A percentile compares a stretch with the other conserved stretches of the same genome.
phyloP scores from a whole-genome alignment of 768 basidiomycete genomes.

The Lentinus tigrinus region DNA sequence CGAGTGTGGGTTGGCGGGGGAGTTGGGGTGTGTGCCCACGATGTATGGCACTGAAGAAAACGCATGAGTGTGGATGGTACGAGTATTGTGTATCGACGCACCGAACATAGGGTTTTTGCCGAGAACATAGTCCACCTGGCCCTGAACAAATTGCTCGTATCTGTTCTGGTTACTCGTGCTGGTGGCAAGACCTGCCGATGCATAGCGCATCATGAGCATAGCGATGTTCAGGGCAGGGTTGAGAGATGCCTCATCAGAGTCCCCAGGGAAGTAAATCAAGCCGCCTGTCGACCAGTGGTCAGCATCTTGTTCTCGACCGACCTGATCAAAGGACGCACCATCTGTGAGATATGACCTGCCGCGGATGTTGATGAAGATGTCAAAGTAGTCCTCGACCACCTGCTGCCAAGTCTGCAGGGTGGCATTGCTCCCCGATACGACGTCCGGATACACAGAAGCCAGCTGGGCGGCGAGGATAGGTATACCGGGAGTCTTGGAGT shows the following conservation, averaged over 20 bases:
- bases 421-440: slow-evolving; percentile 47
- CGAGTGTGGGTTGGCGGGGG: slow-evolving; percentile 87
- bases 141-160: slow-evolving; percentile 76
- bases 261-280: slow-evolving; percentile 77
- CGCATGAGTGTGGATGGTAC: not conserved
- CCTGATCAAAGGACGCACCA: slow-evolving; percentile 42
- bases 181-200: slow-evolving; percentile 39
- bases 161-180: slow-evolving; percentile 59
- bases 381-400: slow-evolving; percentile 75
- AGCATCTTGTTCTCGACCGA: not conserved
- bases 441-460: slow-evolving; percentile 50
- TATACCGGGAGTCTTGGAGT: slow-evolving; percentile 74
- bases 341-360: slow-evolving; percentile 57
- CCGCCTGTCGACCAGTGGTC: slow-evolving; percentile 50
- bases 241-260: slow-evolving; percentile 75
- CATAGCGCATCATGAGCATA: slow-evolving; percentile 75
- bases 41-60: slow-evolving; percentile 65
- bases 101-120: slow-evolving; percentile 91
- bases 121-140: slow-evolving; percentile 77
- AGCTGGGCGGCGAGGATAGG: slow-evolving; percentile 77
- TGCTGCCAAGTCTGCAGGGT: slow-evolving; percentile 58
- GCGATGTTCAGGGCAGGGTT: slow-evolving; percentile 89
- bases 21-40: slow-evolving; percentile 88
- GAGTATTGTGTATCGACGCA: slow-evolving; percentile 31
- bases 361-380: slow-evolving; percentile 59